These are phyloP conservation scores for Phytophthora vignae DNA, from an alignment of 352 stramenopile species.

Conservation along the genomic window DNA sequence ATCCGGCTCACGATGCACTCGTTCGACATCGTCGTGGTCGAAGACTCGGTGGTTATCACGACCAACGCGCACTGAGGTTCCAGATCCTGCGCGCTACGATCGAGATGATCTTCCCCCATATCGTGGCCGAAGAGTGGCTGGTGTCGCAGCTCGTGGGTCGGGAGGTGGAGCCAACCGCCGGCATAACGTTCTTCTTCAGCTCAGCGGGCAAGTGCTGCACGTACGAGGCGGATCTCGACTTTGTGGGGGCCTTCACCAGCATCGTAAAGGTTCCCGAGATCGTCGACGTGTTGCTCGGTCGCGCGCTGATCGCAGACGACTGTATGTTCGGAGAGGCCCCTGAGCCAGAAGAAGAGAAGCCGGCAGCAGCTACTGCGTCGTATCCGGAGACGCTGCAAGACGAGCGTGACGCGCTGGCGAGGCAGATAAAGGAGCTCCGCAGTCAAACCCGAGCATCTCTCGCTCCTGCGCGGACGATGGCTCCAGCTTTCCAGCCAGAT, in stretches of 20 bases:
- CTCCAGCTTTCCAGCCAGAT: background rate
- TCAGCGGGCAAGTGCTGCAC: background rate
- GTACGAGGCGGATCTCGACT: background rate
- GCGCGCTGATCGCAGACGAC: background rate
- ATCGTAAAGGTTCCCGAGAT: background rate
- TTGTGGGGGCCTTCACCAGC: background rate
- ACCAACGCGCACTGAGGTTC: background rate
- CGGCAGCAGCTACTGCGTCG: background rate
- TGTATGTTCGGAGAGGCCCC: background rate
- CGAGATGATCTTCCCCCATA: background rate
- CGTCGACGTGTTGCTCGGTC: background rate
- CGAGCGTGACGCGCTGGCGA: background rate
- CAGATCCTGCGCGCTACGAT: background rate
- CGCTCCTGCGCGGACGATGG: background rate
- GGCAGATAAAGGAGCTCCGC: background rate
- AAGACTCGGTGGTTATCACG: background rate
- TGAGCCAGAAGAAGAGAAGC: background rate
- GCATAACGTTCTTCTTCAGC: slow-evolving; percentile 2
- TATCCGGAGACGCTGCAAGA: background rate
- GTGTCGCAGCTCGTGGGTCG: background rate
- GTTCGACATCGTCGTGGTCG: background rate
- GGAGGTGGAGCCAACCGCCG: background rate
- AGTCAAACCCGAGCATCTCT: background rate
- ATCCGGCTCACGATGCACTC: slow-evolving; percentile 1
- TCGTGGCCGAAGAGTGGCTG: background rate